phyloP scores from a whole-genome alignment of 169 alveolate genomes.

The Theileria equi region DNA sequence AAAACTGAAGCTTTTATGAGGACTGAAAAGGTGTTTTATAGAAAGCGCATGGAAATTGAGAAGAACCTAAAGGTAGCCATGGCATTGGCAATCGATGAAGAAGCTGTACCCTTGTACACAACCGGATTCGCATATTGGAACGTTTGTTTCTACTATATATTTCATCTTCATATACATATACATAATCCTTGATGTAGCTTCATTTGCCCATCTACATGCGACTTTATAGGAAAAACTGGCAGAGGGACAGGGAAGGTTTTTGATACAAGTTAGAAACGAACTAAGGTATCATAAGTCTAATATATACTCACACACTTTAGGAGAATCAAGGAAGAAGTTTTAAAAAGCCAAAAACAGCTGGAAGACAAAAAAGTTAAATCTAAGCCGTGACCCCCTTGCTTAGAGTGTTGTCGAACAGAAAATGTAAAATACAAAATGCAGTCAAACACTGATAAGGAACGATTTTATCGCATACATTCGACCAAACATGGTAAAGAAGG shows the following conservation, averaged over 20 bases:
- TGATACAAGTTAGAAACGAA: constrained; percentile 46
- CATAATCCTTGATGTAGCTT: too few relatives aligned
- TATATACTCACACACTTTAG: not conserved
- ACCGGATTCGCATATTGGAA: constrained; percentile 63
- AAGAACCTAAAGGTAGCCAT: constrained; percentile 65
- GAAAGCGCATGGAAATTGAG: constrained; percentile 72
- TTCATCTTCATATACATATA: too few relatives aligned
- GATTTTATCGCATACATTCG: constrained; percentile 1
- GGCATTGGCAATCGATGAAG: constrained; percentile 71
- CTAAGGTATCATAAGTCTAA: constrained; percentile 13
- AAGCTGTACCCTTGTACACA: constrained; percentile 65
- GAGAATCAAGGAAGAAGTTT: constrained; percentile 38
- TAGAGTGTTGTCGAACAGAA: too few relatives aligned
- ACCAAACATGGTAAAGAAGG: not conserved
- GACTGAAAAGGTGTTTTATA: constrained; percentile 69
- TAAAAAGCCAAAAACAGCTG: not conserved
- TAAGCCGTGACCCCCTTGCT: too few relatives aligned
- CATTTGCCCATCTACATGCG: too few relatives aligned
- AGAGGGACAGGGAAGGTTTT: constrained; percentile 33
- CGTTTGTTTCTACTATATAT: constrained; percentile 4
- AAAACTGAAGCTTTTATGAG: constrained; percentile 66
- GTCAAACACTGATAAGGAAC: not conserved
- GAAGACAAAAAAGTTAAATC: not conserved
- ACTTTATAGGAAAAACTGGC: constrained; percentile 56
- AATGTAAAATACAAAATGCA: not conserved